phyloP scores from a whole-genome alignment of 495 filamentous ascomycete genomes.

The Mytilinidion resinicola region DNA sequence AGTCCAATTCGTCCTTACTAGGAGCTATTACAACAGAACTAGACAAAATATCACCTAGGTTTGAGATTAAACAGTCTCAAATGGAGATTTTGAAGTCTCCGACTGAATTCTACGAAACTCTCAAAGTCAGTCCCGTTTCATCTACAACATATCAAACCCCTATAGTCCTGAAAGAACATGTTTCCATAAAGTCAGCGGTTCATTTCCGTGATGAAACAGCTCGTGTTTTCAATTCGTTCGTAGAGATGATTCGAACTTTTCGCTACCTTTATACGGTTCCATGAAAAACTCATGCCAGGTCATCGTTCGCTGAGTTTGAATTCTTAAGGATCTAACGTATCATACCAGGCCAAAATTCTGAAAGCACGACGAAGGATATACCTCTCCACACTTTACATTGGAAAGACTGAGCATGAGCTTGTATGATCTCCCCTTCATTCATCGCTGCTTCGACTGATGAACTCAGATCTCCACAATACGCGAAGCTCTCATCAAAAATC shows the following conservation, averaged over 20 bases:
- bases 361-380: conserved; percentile 75
- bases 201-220: neutral
- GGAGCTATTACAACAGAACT: conserved; percentile 70
- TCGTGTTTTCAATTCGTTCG: neutral
- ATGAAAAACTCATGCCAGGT: neutral
- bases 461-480: conserved; percentile 66
- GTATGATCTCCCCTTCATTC: conserved; percentile 36
- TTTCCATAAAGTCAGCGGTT: too few relatives aligned
- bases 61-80: conserved; percentile 75
- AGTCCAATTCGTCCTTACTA: conserved; percentile 45
- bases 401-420: conserved; percentile 86
- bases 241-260: neutral
- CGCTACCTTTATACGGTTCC: neutral
- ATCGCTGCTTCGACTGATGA: neutral
- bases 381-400: conserved; percentile 91
- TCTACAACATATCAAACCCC: conserved; percentile 6
- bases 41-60: conserved; percentile 81
- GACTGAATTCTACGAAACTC: conserved; percentile 73
- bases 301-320: neutral
- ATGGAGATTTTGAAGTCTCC: conserved; percentile 75
- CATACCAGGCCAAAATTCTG: conserved; percentile 63
- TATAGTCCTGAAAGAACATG: too few relatives aligned
- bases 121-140: conserved; percentile 58
- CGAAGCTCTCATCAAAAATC: conserved; percentile 64
- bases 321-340: conserved; percentile 4